A percentile compares a stretch with the other conserved stretches of the same genome.
These are phyloP conservation scores for Dittrichia graveolens DNA, from an alignment of 129 eudicot genomes.

Conservation along the genomic window DNA sequence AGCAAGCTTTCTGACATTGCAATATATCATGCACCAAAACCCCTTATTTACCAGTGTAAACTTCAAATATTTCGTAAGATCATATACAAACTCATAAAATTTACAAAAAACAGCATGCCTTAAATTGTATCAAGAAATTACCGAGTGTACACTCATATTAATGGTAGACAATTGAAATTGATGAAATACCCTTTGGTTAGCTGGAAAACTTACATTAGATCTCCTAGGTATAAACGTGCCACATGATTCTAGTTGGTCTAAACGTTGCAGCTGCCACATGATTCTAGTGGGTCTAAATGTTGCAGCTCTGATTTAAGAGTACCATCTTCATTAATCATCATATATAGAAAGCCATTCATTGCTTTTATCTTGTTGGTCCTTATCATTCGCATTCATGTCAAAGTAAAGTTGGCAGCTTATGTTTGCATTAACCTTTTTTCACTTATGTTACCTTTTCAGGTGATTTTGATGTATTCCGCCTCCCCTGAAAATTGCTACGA, in stretches of 20 bases:
- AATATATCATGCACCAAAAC: not conserved
- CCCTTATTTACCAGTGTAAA: not conserved
- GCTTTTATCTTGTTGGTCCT: conserved; percentile 5
- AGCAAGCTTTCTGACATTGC: conserved; percentile 16
- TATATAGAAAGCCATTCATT: not conserved
- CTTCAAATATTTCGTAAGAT: not conserved
- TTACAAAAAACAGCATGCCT: not conserved
- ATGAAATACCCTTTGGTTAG: not conserved
- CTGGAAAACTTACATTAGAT: not conserved
- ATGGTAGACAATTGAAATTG: not conserved
- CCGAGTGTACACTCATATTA: not conserved
- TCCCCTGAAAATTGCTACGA: not conserved
- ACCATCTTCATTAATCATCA: conserved; percentile 5
- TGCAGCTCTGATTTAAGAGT: not conserved
- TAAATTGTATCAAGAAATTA: not conserved
- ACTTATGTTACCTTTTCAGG: not conserved
- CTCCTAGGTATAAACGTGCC: not conserved
- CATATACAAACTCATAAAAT: not conserved
- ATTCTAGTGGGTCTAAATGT: conserved; percentile 17
- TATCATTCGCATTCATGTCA: not conserved
- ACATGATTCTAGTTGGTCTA: no score
- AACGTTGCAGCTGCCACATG: no score
- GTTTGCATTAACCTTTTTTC: not conserved
- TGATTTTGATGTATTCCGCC: not conserved
- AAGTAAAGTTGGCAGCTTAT: conserved; percentile 1